Percentiles rank a stretch among this genome's conserved stretches.
Conservation (phyloP, 768 basidiomycete species). For the Lactarius pseudohatsudake region DNA sequence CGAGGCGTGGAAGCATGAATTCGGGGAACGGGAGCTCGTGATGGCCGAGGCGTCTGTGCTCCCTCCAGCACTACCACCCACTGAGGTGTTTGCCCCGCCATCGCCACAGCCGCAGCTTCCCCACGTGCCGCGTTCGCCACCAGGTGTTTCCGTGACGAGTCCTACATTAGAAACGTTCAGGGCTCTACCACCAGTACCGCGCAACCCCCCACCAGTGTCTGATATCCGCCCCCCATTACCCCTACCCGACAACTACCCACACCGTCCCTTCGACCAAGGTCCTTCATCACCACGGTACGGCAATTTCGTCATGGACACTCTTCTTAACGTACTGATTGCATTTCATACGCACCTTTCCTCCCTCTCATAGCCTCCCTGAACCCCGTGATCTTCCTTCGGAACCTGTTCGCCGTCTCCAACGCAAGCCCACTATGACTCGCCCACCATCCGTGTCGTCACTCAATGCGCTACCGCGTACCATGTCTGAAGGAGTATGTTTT, state of each 20-base stretch:
- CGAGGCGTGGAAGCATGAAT: slow-evolving; percentile 70
- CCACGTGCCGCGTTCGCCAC: slow-evolving; percentile 7
- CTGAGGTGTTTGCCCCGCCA: slow-evolving; percentile 8
- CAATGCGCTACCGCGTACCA: slow-evolving; percentile 18
- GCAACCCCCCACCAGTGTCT: slow-evolving; percentile 22
- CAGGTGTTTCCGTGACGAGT: background rate
- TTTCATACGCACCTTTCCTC: background rate
- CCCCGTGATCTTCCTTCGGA: slow-evolving; percentile 22
- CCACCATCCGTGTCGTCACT: slow-evolving; percentile 25
- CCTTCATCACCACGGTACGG: slow-evolving; percentile 45
- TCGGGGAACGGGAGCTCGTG: slow-evolving; percentile 45
- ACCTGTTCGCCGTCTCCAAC: slow-evolving; percentile 26
- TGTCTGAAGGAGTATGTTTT: slow-evolving; percentile 29
- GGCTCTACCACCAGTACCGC: slow-evolving; percentile 18
- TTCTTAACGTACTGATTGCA: background rate
- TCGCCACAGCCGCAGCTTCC: slow-evolving; percentile 10
- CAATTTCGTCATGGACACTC: background rate
- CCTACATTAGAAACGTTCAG: slow-evolving; percentile 16
- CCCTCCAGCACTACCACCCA: background rate
- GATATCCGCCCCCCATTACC: slow-evolving; percentile 31
- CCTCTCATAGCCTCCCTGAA: slow-evolving; percentile 23
- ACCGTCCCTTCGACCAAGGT: slow-evolving; percentile 44
- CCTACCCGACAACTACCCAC: slow-evolving; percentile 15
- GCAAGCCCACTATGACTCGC: slow-evolving; percentile 29
- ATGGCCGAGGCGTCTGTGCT: slow-evolving; percentile 26